Evolutionary conservation across 2,329 filamentous ascomycete genomes (phyloP), one percentile per base, ranked within the genome.

Genomic region (Xylaria sp.): DNA sequence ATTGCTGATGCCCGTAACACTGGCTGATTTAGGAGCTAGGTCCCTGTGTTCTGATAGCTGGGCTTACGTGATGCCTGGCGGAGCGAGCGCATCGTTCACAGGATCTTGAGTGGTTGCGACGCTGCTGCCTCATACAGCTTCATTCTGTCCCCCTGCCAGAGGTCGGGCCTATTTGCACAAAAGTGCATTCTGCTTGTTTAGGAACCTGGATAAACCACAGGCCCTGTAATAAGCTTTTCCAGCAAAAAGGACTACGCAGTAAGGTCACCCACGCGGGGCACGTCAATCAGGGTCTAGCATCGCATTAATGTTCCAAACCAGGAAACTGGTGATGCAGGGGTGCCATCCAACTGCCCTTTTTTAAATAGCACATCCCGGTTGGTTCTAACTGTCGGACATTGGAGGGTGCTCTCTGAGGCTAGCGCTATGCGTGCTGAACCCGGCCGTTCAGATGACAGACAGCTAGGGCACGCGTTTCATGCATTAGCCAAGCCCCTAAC

Each of bases 341-440:
- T 56, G 18, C 10, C 7, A 20, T 6, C 18, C 10, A 62, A 53
- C 62, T 68, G 36, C 66, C 66, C 46, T 18, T 59, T 68, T 68
- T 20, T 62, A 65, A 45, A 55, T 61, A 61, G 57, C 32, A 41
- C 23, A 65, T n/a, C 45, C 43, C 45, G 46, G 45, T 30, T 7
- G n/a, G 36, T 48, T 18, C 36, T 45, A 32, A 28, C n/a, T 43
- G 7, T 34, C 52, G 66, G 58, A 61, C 50, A 63, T 65, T 65
- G 36, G 36, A 62, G 57, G 66, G 58, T 63, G 20, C 25, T 50
- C 48, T 23, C 36, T 23, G 50, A 34, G 41, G 20, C 55, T 48
- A 25, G 18, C 32, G 9, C 7, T 55, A 66, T 32, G 13, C 34
- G 36, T 43, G 23, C 28, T 34, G 2, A 25, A 15, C 23, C 25